Evolutionary conservation across 176 grass and related monocot genomes (phyloP), one percentile per base, ranked within the genome.

Genomic region (Elaeis guineensis): DNA sequence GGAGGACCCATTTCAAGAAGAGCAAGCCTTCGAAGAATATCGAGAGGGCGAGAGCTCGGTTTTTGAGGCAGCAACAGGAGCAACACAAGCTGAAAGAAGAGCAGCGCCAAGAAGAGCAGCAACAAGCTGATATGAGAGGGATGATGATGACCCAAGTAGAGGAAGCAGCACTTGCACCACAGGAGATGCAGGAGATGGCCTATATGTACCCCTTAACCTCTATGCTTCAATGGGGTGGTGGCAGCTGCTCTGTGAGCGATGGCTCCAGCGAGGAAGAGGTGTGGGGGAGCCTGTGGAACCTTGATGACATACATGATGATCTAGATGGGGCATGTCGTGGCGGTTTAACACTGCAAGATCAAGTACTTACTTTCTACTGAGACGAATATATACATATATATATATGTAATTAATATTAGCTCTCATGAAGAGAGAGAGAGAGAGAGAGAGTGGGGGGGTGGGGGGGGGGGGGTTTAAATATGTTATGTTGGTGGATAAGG

Each of bases 251-350:
- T 1, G 67, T 69, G 15, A 77, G 73, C 81, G 77, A 80, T 5
- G 84, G 72, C 26, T 85, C 78, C 6, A 57, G 75, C 64, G 75
- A 55, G 26, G 78, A 95, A 30, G 87, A 83, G 18, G 86, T 74
- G 22, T 97, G 93, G 93, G 93, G 93, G 1, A 88, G 81, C 77
- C 63, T 91, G 18, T 97, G 93, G 93, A 97, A 97, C 81, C 87
- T 92, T 24, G 87, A 85, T 44, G 70, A 55, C 23, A 39, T 53
- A 12, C 1, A 19, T 15, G 66, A 29, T 19, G 77, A 70, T 49
- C 51, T 62, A 21, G 77, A 58, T 49, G 52, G 51, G 48, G 49
- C 9, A 8, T 62, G 50, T 70, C 65, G 26, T 69, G 64, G 57
- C 57, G 63, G 14, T 11, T 22, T 60, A 35, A 6, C 57, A 63